Evolutionary conservation across 495 filamentous ascomycete genomes (phyloP).

Genomic region (Achaetomiella virescens): DNA sequence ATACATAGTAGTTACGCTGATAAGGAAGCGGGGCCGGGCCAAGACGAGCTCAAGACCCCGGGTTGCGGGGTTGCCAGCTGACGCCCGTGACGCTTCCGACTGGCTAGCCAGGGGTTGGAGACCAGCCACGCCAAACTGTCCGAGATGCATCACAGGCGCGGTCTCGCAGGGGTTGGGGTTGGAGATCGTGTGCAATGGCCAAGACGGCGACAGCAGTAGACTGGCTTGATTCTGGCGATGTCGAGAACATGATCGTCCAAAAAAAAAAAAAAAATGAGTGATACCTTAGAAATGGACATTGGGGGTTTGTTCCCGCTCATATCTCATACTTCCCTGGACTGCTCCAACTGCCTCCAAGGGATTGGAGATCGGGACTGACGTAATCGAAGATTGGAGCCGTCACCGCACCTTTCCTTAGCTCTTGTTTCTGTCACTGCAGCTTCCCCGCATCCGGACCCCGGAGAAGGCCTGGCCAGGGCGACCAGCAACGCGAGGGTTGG

Average conservation of each 20-base stretch:
- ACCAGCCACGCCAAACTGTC: not conserved
- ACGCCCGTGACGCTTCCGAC: not conserved
- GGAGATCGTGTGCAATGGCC: not conserved
- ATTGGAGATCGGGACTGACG: not conserved
- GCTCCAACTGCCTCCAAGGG: no score
- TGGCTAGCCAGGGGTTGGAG: not conserved
- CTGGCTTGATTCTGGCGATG: not conserved
- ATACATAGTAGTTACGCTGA: no score
- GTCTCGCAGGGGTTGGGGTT: not conserved
- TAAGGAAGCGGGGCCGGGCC: not conserved
- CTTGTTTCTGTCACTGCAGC: not conserved
- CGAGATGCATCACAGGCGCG: not conserved
- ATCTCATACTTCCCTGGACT: not conserved
- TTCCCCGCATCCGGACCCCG: conserved; percentile 10
- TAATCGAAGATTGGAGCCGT: not conserved
- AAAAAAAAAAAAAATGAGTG: no score
- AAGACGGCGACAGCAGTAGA: not conserved
- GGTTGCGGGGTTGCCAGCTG: not conserved
- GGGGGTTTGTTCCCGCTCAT: not conserved
- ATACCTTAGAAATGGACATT: no score
- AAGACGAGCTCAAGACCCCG: not conserved
- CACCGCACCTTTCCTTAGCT: not conserved
- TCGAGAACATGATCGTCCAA: no score
- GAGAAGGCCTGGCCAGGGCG: not conserved
- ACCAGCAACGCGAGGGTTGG: not conserved